Conservation (phyloP, 139 green algal species). For the Picochlorum sp. region DNA sequence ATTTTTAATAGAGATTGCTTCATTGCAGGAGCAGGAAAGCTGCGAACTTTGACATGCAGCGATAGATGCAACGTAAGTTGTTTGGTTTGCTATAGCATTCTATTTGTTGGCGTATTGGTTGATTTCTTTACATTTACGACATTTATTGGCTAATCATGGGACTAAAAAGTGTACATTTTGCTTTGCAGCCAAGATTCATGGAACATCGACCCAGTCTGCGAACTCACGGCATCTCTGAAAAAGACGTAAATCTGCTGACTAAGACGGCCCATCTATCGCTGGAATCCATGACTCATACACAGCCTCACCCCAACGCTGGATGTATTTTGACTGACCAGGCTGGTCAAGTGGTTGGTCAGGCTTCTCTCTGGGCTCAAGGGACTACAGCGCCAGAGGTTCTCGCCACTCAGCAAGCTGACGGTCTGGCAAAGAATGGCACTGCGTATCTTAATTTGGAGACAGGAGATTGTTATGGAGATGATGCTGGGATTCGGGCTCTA, state of each 20-base stretch:
- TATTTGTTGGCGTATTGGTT: no score
- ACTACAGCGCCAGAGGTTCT: conserved; percentile 51
- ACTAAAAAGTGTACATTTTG: no score
- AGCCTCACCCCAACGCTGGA: conserved; percentile 69
- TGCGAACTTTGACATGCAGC: no score
- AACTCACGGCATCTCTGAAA: neutral
- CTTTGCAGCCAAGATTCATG: no score
- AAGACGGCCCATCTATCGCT: neutral
- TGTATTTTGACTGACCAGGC: conserved; percentile 51
- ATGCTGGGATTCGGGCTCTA: conserved; percentile 50
- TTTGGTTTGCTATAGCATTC: no score
- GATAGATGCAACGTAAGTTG: no score
- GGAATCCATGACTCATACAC: conserved; percentile 34
- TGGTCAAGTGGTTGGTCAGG: conserved; percentile 29
- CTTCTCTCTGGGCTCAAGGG: conserved; percentile 61
- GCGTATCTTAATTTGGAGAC: conserved; percentile 93
- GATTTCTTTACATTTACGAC: no score
- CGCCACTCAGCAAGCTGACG: conserved; percentile 26
- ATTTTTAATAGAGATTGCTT: no score
- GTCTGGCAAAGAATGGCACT: conserved; percentile 33
- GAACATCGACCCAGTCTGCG: neutral
- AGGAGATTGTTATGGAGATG: conserved; percentile 79
- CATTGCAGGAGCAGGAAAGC: no score
- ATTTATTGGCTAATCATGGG: no score
- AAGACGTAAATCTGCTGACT: neutral